Conservation (phyloP, 2,329 filamentous ascomycete genomes). For the Beauveria sp. region DNA sequence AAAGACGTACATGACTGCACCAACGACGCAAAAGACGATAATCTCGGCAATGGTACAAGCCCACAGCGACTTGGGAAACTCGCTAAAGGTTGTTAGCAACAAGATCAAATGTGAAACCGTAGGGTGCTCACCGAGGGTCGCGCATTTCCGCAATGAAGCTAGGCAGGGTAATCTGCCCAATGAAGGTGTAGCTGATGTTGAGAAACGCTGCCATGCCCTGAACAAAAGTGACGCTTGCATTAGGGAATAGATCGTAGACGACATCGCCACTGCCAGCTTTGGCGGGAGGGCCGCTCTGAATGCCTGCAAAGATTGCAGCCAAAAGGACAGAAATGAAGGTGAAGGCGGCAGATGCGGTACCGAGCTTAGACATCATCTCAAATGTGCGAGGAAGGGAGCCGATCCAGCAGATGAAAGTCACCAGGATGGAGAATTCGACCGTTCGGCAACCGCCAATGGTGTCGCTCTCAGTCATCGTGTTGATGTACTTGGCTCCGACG, state of each 20-base stretch:
- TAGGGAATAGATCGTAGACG: constrained; percentile 60
- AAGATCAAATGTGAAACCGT: constrained; percentile 1
- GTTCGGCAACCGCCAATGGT: constrained; percentile 62
- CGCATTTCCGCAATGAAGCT: constrained; percentile 96
- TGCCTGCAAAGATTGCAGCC: constrained; percentile 72
- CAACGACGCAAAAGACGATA: constrained; percentile 77
- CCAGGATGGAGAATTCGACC: constrained; percentile 68
- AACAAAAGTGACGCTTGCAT: constrained; percentile 69
- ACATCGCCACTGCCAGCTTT: constrained; percentile 47
- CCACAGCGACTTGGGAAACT: constrained; percentile 91
- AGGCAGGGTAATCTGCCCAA: constrained; percentile 88
- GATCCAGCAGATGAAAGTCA: constrained; percentile 67
- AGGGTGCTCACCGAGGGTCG: constrained; percentile 38
- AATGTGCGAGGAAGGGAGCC: constrained; percentile 84
- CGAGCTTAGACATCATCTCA: constrained; percentile 68
- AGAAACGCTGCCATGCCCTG: constrained; percentile 79
- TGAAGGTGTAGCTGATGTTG: constrained; percentile 95
- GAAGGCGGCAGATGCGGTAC: constrained; percentile 72
- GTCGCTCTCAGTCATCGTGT: constrained; percentile 71
- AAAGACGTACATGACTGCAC: constrained; percentile 75
- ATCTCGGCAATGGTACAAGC: constrained; percentile 84
- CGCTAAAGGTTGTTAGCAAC: constrained; percentile 46
- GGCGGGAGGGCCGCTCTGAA: constrained; percentile 59
- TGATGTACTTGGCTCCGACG: constrained; percentile 78
- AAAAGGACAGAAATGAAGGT: constrained; percentile 85